phyloP scores from a whole-genome alignment of 2,329 filamentous ascomycete species.

The Bipolaris gigantea region DNA sequence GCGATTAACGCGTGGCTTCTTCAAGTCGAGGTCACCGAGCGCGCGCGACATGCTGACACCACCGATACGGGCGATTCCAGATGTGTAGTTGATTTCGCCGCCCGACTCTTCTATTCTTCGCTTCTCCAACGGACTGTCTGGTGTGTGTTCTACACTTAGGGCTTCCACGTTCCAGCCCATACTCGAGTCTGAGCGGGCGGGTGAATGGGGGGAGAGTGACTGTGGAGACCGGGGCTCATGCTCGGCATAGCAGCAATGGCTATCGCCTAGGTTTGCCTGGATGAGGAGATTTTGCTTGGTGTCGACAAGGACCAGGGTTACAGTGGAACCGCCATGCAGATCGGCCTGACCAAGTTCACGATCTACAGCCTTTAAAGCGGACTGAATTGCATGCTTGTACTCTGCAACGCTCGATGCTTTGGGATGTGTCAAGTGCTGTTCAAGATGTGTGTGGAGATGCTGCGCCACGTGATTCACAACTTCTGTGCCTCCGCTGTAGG shows the following conservation, averaged over 20 bases:
- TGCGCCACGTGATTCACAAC: conserved; percentile 21
- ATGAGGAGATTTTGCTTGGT: conserved; percentile 25
- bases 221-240: conserved; percentile 9
- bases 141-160: conserved; percentile 25
- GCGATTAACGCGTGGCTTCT: conserved; percentile 29
- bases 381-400: conserved; percentile 28
- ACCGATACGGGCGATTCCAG: conserved; percentile 27
- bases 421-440: conserved; percentile 20
- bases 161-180: conserved; percentile 22
- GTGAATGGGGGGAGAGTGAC: conserved; percentile 5
- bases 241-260: conserved; percentile 25
- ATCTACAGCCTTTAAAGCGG: conserved; percentile 25
- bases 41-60: conserved; percentile 32
- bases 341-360: conserved; percentile 19
- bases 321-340: conserved; percentile 28
- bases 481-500: conserved; percentile 23
- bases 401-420: conserved; percentile 19
- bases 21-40: conserved; percentile 27
- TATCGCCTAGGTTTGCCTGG: conserved; percentile 29
- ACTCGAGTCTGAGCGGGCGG: conserved; percentile 5
- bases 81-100: conserved; percentile 26
- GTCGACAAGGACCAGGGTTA: conserved; percentile 27
- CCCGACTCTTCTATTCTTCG: conserved; percentile 28
- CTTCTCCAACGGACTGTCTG: conserved; percentile 24
- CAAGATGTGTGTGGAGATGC: conserved; percentile 23